A percentile compares a stretch with the other conserved stretches of the same genome.
These are phyloP conservation scores for Phytophthora melonis DNA, from an alignment of 352 stramenopile genomes.

Conservation along the genomic window DNA sequence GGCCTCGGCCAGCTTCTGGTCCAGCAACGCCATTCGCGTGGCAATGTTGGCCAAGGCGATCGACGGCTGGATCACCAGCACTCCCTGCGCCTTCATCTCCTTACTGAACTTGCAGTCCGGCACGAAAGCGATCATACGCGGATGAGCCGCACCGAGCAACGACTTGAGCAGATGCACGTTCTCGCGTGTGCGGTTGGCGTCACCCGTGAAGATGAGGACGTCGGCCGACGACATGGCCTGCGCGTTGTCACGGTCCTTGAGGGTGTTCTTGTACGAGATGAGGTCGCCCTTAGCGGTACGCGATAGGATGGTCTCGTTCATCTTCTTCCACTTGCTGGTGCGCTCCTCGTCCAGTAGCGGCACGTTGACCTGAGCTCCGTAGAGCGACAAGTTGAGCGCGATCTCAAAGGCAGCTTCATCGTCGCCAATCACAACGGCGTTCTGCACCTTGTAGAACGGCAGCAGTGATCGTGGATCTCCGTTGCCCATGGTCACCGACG, in stretches of 20 bases:
- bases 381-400: conserved; percentile 66
- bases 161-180: conserved; percentile 59
- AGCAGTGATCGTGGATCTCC: conserved; percentile 52
- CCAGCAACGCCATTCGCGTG: conserved; percentile 71
- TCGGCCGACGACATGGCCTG: conserved; percentile 56
- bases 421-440: conserved; percentile 67
- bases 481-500: conserved; percentile 33
- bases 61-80: conserved; percentile 71
- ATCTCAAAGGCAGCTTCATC: conserved; percentile 70
- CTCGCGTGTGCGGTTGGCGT: conserved; percentile 53
- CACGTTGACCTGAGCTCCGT: conserved; percentile 67
- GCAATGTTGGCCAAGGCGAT: conserved; percentile 74
- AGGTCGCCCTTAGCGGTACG: conserved; percentile 62
- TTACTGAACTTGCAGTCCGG: conserved; percentile 55
- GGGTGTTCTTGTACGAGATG: conserved; percentile 76
- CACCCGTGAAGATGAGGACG: conserved; percentile 71
- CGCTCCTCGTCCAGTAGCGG: conserved; percentile 67
- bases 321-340: conserved; percentile 62
- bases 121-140: conserved; percentile 67
- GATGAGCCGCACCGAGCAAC: conserved; percentile 44
- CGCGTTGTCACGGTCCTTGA: conserved; percentile 47
- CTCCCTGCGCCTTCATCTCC: conserved; percentile 58
- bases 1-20: conserved; percentile 45
- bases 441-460: conserved; percentile 59
- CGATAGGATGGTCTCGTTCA: conserved; percentile 65